phyloP scores from a whole-genome alignment of 208 protist genomes.

The Acanthamoeba lenticulata region DNA sequence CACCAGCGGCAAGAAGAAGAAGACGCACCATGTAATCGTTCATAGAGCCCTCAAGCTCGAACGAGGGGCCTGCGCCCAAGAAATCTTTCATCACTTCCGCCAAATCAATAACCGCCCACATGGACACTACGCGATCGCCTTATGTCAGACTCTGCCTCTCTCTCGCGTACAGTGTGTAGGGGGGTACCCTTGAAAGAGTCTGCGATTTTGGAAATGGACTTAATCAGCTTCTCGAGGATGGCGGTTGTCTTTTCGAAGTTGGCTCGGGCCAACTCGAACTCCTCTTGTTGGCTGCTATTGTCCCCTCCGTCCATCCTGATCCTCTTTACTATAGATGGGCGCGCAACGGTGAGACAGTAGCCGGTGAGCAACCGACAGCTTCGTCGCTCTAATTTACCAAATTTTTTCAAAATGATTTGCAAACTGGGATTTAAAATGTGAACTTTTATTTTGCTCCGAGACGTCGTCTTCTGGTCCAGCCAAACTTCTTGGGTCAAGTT shows the following conservation, averaged over 20 bases:
- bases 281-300: neutral
- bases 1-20: neutral
- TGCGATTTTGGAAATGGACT: neutral
- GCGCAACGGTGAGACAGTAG: too few species aligned
- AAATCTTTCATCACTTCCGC: conserved; percentile 1
- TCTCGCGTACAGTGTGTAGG: neutral
- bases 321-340: neutral
- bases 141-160: neutral
- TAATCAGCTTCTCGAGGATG: neutral
- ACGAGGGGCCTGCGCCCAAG: neutral
- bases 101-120: neutral
- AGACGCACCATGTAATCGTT: neutral
- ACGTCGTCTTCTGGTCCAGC: too few species aligned
- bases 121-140: neutral
- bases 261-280: conserved; percentile 5
- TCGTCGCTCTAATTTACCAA: too few species aligned
- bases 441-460: too few species aligned
- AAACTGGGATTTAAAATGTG: too few species aligned
- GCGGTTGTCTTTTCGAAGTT: neutral
- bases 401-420: too few species aligned
- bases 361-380: too few species aligned
- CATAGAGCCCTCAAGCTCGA: neutral
- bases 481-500: too few species aligned
- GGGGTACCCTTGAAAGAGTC: neutral
- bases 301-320: neutral